Percentiles rank a stretch among this genome's conserved stretches.
These are phyloP conservation scores for Suillus subaureus DNA, from an alignment of 768 basidiomycete genomes.

Conservation along the genomic window DNA sequence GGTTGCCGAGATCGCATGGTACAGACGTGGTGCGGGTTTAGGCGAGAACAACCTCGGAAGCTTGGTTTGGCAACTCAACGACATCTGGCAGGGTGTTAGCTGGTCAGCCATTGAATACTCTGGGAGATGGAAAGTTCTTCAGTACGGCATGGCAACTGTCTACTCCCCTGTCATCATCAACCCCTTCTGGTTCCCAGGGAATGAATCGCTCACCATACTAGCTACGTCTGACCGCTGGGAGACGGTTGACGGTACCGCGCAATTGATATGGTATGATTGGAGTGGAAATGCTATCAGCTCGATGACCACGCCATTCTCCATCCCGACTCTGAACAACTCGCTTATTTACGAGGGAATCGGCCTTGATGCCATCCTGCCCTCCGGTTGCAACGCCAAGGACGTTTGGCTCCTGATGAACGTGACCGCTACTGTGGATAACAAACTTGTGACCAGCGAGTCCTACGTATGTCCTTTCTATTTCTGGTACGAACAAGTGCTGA, in stretches of 20 bases:
- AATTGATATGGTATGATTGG: slow-evolving; percentile 65
- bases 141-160: slow-evolving; percentile 48
- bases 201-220: slow-evolving; percentile 48
- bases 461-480: slow-evolving; percentile 39
- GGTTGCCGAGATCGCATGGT: slow-evolving; percentile 60
- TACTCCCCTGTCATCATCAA: slow-evolving; percentile 53
- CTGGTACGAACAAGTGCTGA: slow-evolving; percentile 2
- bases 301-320: slow-evolving; percentile 40
- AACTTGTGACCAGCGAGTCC: slow-evolving; percentile 51
- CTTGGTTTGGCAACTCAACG: slow-evolving; percentile 61
- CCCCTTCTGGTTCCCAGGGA: slow-evolving; percentile 57
- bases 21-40: slow-evolving; percentile 58
- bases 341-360: slow-evolving; percentile 43
- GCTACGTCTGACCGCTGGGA: slow-evolving; percentile 57
- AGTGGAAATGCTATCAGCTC: slow-evolving; percentile 42
- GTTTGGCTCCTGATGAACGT: slow-evolving; percentile 56
- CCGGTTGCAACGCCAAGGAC: slow-evolving; percentile 40
- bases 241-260: slow-evolving; percentile 45
- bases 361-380: slow-evolving; percentile 47
- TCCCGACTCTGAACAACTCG: slow-evolving; percentile 54
- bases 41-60: slow-evolving; percentile 62
- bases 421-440: slow-evolving; percentile 44
- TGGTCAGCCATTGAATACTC: slow-evolving; percentile 61
- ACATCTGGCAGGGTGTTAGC: slow-evolving; percentile 61
- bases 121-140: slow-evolving; percentile 61